phyloP scores from a whole-genome alignment of 805 yeast species.

The Wickerhamiella parazyma region DNA sequence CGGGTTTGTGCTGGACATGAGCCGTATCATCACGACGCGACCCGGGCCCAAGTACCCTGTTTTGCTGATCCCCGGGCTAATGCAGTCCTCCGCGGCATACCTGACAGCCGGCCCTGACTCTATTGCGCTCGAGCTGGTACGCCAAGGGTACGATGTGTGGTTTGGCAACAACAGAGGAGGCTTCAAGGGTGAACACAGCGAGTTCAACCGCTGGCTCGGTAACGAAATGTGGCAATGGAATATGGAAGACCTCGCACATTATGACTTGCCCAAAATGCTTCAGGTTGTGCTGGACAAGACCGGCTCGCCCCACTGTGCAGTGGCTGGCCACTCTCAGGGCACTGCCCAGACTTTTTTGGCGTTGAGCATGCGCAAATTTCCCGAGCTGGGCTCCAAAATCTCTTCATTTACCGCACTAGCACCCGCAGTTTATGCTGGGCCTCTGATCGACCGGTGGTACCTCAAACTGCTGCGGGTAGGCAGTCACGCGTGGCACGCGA shows the following conservation, averaged over 20 bases:
- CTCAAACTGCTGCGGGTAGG: constrained; percentile 23
- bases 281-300: constrained; percentile 39
- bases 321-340: constrained; percentile 87
- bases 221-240: constrained; percentile 87
- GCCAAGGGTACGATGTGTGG: constrained; percentile 88
- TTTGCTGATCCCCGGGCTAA: constrained; percentile 68
- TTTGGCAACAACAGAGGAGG: constrained; percentile 87
- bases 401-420: constrained; percentile 65
- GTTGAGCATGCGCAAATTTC: constrained; percentile 35
- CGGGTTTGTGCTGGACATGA: constrained; percentile 58
- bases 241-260: constrained; percentile 63
- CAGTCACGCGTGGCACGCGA: constrained; percentile 20
- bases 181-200: constrained; percentile 53
- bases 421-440: constrained; percentile 87
- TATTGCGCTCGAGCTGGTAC: constrained; percentile 50
- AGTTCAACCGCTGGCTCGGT: constrained; percentile 29
- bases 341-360: constrained; percentile 73
- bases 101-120: constrained; percentile 73
- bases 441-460: constrained; percentile 41
- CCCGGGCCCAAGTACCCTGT: constrained; percentile 37
- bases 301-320: constrained; percentile 25
- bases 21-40: constrained; percentile 31
- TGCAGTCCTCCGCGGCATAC: constrained; percentile 78
- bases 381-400: constrained; percentile 39
- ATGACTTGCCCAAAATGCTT: constrained; percentile 64